Percentiles rank a stretch among this genome's conserved stretches.
These are phyloP conservation scores for Ophiosphaerella korrae DNA, from an alignment of 2,329 filamentous ascomycete genomes.

Conservation along the genomic window DNA sequence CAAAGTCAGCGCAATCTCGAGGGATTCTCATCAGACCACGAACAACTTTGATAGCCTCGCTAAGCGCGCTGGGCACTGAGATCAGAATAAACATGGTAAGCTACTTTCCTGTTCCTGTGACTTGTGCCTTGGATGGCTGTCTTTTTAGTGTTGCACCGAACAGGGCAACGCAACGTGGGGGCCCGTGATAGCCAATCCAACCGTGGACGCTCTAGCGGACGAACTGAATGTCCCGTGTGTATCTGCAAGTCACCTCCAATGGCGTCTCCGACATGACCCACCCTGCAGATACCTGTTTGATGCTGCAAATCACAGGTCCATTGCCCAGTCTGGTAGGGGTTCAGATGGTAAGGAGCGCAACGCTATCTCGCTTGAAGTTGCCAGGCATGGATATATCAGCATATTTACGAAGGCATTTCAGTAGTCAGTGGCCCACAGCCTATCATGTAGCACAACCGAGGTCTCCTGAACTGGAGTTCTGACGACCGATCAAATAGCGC, in stretches of 20 bases:
- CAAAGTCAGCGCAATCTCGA: background rate
- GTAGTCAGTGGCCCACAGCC: background rate
- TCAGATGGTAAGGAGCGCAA: conserved; percentile 23
- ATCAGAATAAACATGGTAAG: conserved; percentile 18
- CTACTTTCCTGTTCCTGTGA: conserved; percentile 30
- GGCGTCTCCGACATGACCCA: conserved; percentile 15
- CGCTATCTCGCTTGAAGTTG: conserved; percentile 33
- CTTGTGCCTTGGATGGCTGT: conserved; percentile 14
- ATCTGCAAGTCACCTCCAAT: conserved; percentile 39
- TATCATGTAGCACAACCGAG: conserved; percentile 1
- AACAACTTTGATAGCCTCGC: background rate
- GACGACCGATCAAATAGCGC: conserved; percentile 30
- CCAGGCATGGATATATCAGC: conserved; percentile 8
- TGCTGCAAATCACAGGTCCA: conserved; percentile 19
- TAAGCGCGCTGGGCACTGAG: conserved; percentile 3
- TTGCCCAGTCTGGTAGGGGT: conserved; percentile 22
- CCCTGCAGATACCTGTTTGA: conserved; percentile 19
- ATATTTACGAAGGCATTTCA: background rate
- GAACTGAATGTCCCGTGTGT: conserved; percentile 5
- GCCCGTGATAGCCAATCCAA: conserved; percentile 15
- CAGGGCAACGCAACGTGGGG: conserved; percentile 38
- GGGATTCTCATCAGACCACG: no score
- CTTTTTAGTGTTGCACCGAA: conserved; percentile 14
- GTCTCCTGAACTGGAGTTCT: conserved; percentile 33
- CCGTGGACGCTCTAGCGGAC: conserved; percentile 8